phyloP scores from a whole-genome alignment of 2,329 filamentous ascomycete species.

The Beauveria sp. region DNA sequence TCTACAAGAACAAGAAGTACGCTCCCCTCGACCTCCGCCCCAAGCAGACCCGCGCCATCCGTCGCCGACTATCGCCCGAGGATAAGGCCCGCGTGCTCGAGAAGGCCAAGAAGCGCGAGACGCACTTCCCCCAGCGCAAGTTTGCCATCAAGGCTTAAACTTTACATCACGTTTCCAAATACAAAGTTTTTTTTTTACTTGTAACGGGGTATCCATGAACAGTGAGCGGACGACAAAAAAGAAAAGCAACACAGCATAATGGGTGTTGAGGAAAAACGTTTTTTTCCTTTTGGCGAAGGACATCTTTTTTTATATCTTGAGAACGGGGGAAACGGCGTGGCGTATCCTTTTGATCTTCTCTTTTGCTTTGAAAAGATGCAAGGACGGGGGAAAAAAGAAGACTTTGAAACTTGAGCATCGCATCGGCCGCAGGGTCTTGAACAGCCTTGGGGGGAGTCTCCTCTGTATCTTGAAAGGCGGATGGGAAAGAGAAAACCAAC shows the following conservation, averaged over 20 bases:
- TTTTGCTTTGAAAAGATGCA: not conserved
- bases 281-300: slow-evolving; percentile 5
- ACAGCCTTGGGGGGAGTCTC: not conserved
- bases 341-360: slow-evolving; percentile 10
- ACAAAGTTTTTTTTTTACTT: not conserved
- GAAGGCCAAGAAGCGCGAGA: slow-evolving; percentile 94
- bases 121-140: slow-evolving; percentile 97
- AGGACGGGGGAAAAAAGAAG: not conserved
- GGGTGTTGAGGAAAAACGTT: slow-evolving; percentile 2
- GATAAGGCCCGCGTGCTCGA: slow-evolving; percentile 78
- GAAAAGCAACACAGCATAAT: slow-evolving; percentile 6
- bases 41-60: slow-evolving; percentile 97
- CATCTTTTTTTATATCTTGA: slow-evolving; percentile 10
- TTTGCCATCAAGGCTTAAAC: slow-evolving; percentile 81
- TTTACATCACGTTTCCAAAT: slow-evolving; percentile 31
- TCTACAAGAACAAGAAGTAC: slow-evolving; percentile 99
- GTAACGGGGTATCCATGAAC: not conserved
- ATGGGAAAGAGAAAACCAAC: not conserved
- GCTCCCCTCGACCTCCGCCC: slow-evolving; percentile 93
- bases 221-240: not conserved
- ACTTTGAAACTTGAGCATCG: slow-evolving; percentile 3
- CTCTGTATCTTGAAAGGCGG: slow-evolving; percentile 9
- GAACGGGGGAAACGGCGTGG: slow-evolving; percentile 10
- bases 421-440: not conserved
- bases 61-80: slow-evolving; percentile 86